Percentiles rank a stretch among this genome's conserved stretches.
Conservation (phyloP, 148 eudicot genomes). For the Rhododendron henanense region DNA sequence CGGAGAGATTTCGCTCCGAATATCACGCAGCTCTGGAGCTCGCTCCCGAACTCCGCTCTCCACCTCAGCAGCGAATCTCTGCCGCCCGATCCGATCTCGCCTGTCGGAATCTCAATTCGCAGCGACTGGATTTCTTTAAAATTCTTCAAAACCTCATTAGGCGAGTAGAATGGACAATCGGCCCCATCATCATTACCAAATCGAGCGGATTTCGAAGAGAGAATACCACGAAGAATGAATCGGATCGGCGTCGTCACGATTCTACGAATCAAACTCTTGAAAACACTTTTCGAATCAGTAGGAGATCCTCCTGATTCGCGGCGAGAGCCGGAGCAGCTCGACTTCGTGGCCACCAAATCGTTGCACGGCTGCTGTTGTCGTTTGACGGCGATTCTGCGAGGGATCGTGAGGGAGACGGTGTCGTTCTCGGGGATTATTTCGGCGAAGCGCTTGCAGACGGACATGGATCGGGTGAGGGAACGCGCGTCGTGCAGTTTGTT, state of each 20-base stretch:
- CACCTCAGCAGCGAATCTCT: slow-evolving; percentile 43
- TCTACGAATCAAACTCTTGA: slow-evolving; percentile 25
- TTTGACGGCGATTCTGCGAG: not conserved
- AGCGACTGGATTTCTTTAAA: slow-evolving; percentile 32
- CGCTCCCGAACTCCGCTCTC: slow-evolving; percentile 66
- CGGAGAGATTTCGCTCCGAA: slow-evolving; percentile 42
- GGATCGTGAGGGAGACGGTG: slow-evolving; percentile 26
- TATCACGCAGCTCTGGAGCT: slow-evolving; percentile 48
- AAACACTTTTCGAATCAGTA: slow-evolving; percentile 8
- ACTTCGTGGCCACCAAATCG: not conserved
- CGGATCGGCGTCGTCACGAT: slow-evolving; percentile 33
- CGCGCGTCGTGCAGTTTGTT: slow-evolving; percentile 46
- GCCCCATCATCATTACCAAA: not conserved
- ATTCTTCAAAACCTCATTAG: slow-evolving; percentile 29
- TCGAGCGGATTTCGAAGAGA: not conserved
- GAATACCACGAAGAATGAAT: slow-evolving; percentile 6
- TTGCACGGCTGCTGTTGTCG: not conserved
- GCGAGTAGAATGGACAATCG: slow-evolving; percentile 12
- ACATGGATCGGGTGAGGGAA: slow-evolving; percentile 35
- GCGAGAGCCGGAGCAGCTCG: not conserved
- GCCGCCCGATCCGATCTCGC: slow-evolving; percentile 23
- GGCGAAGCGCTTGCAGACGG: slow-evolving; percentile 46
- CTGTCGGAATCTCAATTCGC: slow-evolving; percentile 40
- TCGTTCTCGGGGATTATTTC: slow-evolving; percentile 35
- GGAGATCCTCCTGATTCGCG: not conserved